A percentile compares a stretch with the other conserved stretches of the same genome.
Conservation (phyloP, 768 basidiomycete species). For the Leccinum aurantiacum region DNA sequence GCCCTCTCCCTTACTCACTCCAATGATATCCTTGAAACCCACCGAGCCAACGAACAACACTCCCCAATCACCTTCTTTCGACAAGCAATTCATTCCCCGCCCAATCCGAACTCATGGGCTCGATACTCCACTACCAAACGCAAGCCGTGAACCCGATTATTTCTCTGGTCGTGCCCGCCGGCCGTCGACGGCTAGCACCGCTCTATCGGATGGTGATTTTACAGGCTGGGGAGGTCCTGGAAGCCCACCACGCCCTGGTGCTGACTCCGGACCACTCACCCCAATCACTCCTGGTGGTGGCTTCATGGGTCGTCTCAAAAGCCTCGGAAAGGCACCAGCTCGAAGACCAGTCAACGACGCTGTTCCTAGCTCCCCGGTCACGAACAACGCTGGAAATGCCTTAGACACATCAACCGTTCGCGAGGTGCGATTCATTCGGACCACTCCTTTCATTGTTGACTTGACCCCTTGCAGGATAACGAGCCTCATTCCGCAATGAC, state of each 20-base stretch:
- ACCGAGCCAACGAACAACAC: slow-evolving; percentile 35
- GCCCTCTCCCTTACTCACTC: slow-evolving; percentile 56
- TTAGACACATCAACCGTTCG: slow-evolving; percentile 17
- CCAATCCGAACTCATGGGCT: slow-evolving; percentile 45
- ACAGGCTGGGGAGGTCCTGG: slow-evolving; percentile 40
- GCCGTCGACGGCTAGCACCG: slow-evolving; percentile 42
- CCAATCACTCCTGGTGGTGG: slow-evolving; percentile 53
- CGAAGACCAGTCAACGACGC: slow-evolving; percentile 27
- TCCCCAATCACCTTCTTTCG: slow-evolving; percentile 43
- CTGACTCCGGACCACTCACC: slow-evolving; percentile 39
- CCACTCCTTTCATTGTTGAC: neutral
- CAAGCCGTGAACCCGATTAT: slow-evolving; percentile 48
- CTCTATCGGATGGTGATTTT: slow-evolving; percentile 52
- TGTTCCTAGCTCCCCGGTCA: slow-evolving; percentile 28
- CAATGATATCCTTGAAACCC: slow-evolving; percentile 53
- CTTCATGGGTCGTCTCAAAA: slow-evolving; percentile 79
- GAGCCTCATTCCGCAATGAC: slow-evolving; percentile 41
- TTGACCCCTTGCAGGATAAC: slow-evolving; percentile 22
- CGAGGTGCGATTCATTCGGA: slow-evolving; percentile 25
- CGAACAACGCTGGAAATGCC: slow-evolving; percentile 9
- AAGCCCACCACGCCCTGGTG: slow-evolving; percentile 34
- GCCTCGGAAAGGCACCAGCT: slow-evolving; percentile 61
- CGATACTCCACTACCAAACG: slow-evolving; percentile 35
- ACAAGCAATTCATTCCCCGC: slow-evolving; percentile 33
- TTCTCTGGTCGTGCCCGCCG: slow-evolving; percentile 49